A percentile compares a stretch with the other conserved stretches of the same genome.
Conservation (phyloP, 2,329 filamentous ascomycete genomes). For the Aureobasidium sp. region DNA sequence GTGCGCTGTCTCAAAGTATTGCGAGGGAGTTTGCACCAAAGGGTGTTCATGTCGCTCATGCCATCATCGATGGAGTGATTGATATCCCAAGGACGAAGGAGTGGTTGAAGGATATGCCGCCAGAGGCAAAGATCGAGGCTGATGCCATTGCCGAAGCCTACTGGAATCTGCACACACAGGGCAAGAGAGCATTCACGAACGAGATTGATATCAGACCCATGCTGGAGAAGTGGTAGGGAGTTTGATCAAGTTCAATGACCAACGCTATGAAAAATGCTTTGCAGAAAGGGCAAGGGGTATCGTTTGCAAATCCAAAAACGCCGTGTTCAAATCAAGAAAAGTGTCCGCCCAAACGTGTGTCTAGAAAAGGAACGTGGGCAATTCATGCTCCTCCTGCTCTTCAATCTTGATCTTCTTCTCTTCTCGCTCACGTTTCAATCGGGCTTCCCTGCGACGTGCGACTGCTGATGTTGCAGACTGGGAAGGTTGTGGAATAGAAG, state of each 20-base stretch:
- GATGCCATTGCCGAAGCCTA: conserved; percentile 81
- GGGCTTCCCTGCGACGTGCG: conserved; percentile 27
- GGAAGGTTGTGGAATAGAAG: neutral
- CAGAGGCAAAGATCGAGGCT: conserved; percentile 63
- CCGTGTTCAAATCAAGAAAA: neutral
- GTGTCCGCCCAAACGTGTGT: neutral
- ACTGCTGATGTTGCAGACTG: conserved; percentile 5
- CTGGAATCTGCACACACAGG: conserved; percentile 77
- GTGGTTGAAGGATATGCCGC: conserved; percentile 47
- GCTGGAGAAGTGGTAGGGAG: conserved; percentile 68
- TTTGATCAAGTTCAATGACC: neutral
- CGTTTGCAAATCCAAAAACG: neutral
- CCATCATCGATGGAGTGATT: conserved; percentile 78
- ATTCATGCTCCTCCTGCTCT: conserved; percentile 24
- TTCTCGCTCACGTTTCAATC: conserved; percentile 23
- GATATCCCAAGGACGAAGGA: conserved; percentile 66
- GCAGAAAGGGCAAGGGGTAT: neutral
- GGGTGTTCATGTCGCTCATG: conserved; percentile 76
- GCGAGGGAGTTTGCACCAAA: conserved; percentile 78
- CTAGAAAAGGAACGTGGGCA: conserved; percentile 40
- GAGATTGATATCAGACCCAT: conserved; percentile 75
- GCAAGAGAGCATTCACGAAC: conserved; percentile 69
- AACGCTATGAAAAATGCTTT: neutral
- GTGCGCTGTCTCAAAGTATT: conserved; percentile 66
- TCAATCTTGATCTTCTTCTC: conserved; percentile 25